Evolutionary conservation across 1,284 basidiomycete genomes (phyloP), one percentile per base, ranked within the genome.

Genomic region (Phellopilus nigrolimitatus): DNA sequence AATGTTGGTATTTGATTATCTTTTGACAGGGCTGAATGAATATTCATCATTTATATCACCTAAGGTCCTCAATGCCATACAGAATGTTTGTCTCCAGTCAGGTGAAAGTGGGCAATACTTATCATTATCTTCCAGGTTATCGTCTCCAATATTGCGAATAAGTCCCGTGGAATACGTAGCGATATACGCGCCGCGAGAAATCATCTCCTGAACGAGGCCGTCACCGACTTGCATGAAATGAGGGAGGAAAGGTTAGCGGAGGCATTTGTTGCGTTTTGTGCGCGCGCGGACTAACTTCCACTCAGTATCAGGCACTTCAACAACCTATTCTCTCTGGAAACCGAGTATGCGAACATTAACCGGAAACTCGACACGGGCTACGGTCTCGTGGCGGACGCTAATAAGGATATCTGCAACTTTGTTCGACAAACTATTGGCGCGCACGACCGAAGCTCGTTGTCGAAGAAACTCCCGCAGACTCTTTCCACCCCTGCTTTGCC

Each of bases 271-370:
- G 17, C 41, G 10, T 51, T 25, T 27, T 48, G 60, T 53, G 49
- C 43, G 22, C n/a, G 47, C 42, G 60, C 57, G n/a, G 62, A 58
- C 52, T 46, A 34, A 34, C 38, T 22, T 55, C 40, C 53, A 36
- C 46, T 47, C 39, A 74, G 77, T 51, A 65, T 70, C 40, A 60
- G 54, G 22, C 68, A 72, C 53, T 72, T 69, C 59, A 71, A 74
- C 55, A 55, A 49, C 31, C 59, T 78, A 7, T 64, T 76, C 25
- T 62, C 62, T 30, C 63, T 76, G 17, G 71, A 76, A 55, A 66
- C 69, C 36, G 65, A 70, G 39, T 75, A 75, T 52, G 66, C 71
- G 30, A 64, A 61, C 28, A 60, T 65, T 38, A 64, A 68, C n/a
- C 62, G 64, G 30, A 55, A 62, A 33, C 55, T 71, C 24, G 60